Base-by-base conservation (phyloP, 192 early-diverging fungal species). In the Rhizoclosmatium globosum region DNA sequence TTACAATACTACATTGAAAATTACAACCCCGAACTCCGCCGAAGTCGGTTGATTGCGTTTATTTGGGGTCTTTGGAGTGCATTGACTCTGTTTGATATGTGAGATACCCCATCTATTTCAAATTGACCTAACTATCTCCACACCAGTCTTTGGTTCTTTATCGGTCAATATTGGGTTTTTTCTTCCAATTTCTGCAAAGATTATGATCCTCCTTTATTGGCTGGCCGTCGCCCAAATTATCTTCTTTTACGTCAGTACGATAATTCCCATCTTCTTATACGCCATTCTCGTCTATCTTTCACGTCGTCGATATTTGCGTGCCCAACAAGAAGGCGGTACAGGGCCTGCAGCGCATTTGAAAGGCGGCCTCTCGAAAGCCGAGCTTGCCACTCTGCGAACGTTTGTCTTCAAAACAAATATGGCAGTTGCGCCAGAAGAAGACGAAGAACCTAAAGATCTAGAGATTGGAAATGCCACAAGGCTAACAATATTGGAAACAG, bases 51-150 rank as follows among this genome's bases (percentile, higher is more conserved):
- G 7, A 65, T 80, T 11, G 2, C 41, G 53, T 2, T 64, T 17
- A 21, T 80, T 3, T 80, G 79, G 79, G 47, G 64, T n/a, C 19
- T 80, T 7, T 80, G 79, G 79, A 68, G 64, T 48, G 23, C 75
- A 3, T 21, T 75, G 45, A 80, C 79, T 4, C 56, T 80, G 64
- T 80, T 80, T 68, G 79, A 80, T 45, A 75, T 80, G 79, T 80
- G 45, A 47, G 79, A 42, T n/a, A 21, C 46, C 11, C 9, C 38
- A 50, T 77, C 39, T 15, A 15, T 50, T 45, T 41, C 39, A 23
- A 42, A n/a, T 77, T 31, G 31, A 31, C 31, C 31, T 31, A 31
- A 31, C 31, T 31, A 46, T 31, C 31, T 31, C 31, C 31, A 31
- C 31, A 31, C 23, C 64, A 80, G 79, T 39, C 7, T 74, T 4